Evolutionary conservation across 139 green algal genomes (phyloP).

Genomic region (Tetraselmis chui): DNA sequence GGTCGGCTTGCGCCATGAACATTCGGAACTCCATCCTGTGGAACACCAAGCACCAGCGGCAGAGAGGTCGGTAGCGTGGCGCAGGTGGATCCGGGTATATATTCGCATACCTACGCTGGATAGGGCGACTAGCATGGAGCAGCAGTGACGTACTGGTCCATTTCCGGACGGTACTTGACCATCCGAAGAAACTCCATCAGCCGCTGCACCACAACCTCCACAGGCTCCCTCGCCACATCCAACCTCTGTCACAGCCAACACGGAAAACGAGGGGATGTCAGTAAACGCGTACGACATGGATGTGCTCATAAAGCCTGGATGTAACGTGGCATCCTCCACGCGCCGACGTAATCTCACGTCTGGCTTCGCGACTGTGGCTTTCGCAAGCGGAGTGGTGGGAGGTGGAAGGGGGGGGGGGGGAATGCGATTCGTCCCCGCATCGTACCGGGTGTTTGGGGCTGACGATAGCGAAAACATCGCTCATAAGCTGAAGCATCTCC

Average conservation of each 20-base stretch:
- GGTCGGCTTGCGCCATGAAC: not conserved
- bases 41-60: not conserved
- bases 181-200: not conserved
- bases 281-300: no score
- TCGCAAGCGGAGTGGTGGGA: no score
- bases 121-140: not conserved
- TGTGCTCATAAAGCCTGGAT: no score
- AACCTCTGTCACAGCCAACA: no score
- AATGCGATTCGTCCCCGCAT: no score
- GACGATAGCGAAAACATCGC: not conserved
- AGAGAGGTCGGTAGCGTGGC: not conserved
- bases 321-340: no score
- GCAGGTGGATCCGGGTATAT: not conserved
- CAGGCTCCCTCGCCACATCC: not conserved
- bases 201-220: not conserved
- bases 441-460: not conserved
- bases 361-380: no score
- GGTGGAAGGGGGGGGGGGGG: no score
- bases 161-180: not conserved
- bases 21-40: not conserved
- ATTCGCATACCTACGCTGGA: no score
- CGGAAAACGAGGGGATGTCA: no score
- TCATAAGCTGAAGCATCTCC: not conserved
- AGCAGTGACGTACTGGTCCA: not conserved
- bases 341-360: no score